Percentiles rank a stretch among this genome's conserved stretches.
Conservation (phyloP, 805 yeast genomes). For the Wickerhamomyces hampshirensis region DNA sequence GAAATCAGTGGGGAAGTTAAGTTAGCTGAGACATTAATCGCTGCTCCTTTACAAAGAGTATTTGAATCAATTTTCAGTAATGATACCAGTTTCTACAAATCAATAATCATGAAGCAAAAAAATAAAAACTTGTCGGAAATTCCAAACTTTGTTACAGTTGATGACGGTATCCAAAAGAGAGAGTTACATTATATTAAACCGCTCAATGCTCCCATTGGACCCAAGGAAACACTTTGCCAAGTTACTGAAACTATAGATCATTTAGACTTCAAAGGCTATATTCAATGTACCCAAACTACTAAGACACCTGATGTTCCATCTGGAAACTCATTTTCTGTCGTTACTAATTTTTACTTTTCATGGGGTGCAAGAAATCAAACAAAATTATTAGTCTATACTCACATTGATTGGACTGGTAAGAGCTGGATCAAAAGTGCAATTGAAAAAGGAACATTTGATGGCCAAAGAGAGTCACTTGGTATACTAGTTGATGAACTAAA, state of each 20-base stretch:
- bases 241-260: constrained; percentile 57
- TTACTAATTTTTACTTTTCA: constrained; percentile 49
- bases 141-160: constrained; percentile 32
- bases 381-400: constrained; percentile 45
- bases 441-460: constrained; percentile 69
- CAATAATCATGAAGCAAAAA: constrained; percentile 52
- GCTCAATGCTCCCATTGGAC: constrained; percentile 64
- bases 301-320: constrained; percentile 82
- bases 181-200: constrained; percentile 59
- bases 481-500: constrained; percentile 41
- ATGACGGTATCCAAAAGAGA: constrained; percentile 33
- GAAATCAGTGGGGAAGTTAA: constrained; percentile 47
- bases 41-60: constrained; percentile 64
- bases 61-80: constrained; percentile 59
- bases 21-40: constrained; percentile 46
- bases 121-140: constrained; percentile 55
- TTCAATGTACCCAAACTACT: constrained; percentile 52
- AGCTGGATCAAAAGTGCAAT: constrained; percentile 77
- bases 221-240: constrained; percentile 65
- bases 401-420: constrained; percentile 66
- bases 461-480: constrained; percentile 57
- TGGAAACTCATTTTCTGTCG: constrained; percentile 61
- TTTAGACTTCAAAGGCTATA: constrained; percentile 41
- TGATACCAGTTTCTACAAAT: constrained; percentile 40
- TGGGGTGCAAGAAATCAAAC: constrained; percentile 64